Evolutionary conservation across 2,329 filamentous ascomycete species (phyloP), one percentile per base, ranked within the genome.

Genomic region (Fusarium miscanthi): DNA sequence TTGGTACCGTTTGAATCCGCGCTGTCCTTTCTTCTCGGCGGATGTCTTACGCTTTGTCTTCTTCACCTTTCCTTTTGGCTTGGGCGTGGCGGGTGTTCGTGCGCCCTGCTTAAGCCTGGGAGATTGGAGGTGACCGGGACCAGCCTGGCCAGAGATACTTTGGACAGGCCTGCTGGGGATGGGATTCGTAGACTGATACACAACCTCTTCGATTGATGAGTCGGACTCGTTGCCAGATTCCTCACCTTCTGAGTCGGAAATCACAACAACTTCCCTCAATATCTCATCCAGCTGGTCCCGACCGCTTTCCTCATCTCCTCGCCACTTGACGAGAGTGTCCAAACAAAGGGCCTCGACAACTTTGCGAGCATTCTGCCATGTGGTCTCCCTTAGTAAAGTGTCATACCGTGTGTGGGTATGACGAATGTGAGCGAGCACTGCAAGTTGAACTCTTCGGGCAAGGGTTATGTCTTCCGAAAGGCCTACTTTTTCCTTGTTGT

Each of bases 301-400:
- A 31, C 90, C 90, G 23, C 87, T 91, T 78, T 92, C 90, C 79
- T 92, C 90, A 74, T 92, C 90, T 61, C 90, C 90, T 82, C 90
- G 89, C 90, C 90, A 92, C 87, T 91, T 91, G 84, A 91, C 87
- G 79, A 92, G 87, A 59, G 89, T 84, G 73, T 91, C 90, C 49
- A 92, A 82, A 70, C 90, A 92, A 19, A 89, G 82, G 37, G 85
- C 80, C 74, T 91, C 88, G 48, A 91, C 89, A 43, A 86, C 85
- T 80, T 87, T 90, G 69, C 90, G 85, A 58, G 90, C 89, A 76
- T 88, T 89, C 56, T 84, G 81, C 84, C 88, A 91, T 23, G 81
- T 83, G 9, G 88, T 88, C 75, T 91, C 87, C 74, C 80, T 86
- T 21, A 91, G 81, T 23, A 92, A 82, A 63, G 87, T 79, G 76